Evolutionary conservation across 805 yeast species (phyloP), one percentile per base, ranked within the genome.

Genomic region (Saccharomyces eubayanus): DNA sequence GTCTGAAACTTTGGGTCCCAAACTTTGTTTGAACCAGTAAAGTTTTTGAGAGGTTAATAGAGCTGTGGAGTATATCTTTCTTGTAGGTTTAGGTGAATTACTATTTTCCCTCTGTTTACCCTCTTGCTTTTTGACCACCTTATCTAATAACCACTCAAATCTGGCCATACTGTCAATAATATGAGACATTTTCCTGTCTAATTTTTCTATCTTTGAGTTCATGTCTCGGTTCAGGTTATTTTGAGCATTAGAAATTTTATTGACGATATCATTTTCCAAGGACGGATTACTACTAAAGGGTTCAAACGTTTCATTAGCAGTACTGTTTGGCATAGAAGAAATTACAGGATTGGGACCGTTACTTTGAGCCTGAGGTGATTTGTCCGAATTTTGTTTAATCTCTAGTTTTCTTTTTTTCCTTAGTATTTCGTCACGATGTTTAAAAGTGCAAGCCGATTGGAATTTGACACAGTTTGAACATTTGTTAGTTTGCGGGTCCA

Each of bases 401-500:
- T 41, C 20, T 11, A 36, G 14, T 28, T 24, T 31, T 20, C 21
- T 47, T 28, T 27, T 47, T 16, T 20, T 27, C 40, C 47, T 3
- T 31, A 21, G 45, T 31, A n/a, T 46, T 16, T 20, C 59, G 12
- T 63, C 62, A 40, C 62, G 60, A 51, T 62, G 59, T 21, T 57
- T 54, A 50, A 67, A 67, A 2, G 62, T 61, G 52, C 71, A 67
- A 3, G 50, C 52, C 4, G 60, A 54, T 27, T 59, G 53, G 49
- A 59, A 65, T 48, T 62, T 67, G 14, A 55, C 54, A 57, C 71
- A 67, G 55, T 66, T 66, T 21, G 58, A 51, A 54, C 71, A 67
- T 56, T 62, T 64, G 10, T 59, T 57, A 2, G 58, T 55, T 9
- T 48, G 43, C 3, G 60, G 57, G 49, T 64, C 57, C 6, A 66